phyloP scores from a whole-genome alignment of 768 basidiomycete genomes.

The Lyophyllum semitale region DNA sequence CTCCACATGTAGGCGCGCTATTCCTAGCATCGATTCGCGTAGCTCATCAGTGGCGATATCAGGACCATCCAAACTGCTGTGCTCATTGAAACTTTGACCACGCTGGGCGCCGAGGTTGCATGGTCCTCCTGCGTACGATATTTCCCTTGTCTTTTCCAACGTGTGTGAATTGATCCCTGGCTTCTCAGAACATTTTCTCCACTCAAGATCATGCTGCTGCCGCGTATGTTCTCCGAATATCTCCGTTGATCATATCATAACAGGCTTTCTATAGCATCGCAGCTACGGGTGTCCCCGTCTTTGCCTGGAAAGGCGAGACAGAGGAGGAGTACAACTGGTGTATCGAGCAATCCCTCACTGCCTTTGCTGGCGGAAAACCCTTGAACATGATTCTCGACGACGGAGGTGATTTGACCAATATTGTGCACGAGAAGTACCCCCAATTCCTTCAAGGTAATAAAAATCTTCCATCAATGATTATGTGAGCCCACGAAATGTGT shows the following conservation, averaged over 20 bases:
- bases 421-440: slow-evolving; percentile 96
- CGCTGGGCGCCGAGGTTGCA: slow-evolving; percentile 94
- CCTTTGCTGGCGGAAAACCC: slow-evolving; percentile 81
- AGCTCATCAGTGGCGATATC: slow-evolving; percentile 6
- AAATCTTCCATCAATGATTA: background rate
- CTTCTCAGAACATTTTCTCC: slow-evolving; percentile 91
- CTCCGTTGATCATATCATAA: slow-evolving; percentile 1
- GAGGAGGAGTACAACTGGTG: slow-evolving; percentile 99
- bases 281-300: slow-evolving; percentile 97
- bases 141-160: background rate
- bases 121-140: slow-evolving; percentile 94
- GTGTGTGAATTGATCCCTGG: background rate
- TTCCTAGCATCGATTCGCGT: slow-evolving; percentile 2
- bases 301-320: slow-evolving; percentile 99
- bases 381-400: slow-evolving; percentile 99
- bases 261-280: slow-evolving; percentile 65
- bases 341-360: slow-evolving; percentile 90
- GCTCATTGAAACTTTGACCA: slow-evolving; percentile 95
- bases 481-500: slow-evolving; percentile 8
- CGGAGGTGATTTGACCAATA: slow-evolving; percentile 92
- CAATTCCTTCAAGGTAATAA: slow-evolving; percentile 75
- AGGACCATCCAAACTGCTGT: slow-evolving; percentile 99
- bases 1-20: slow-evolving; percentile 80
- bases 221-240: slow-evolving; percentile 57
- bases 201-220: slow-evolving; percentile 99